Evolutionary conservation across 352 stramenopile species (phyloP).

Genomic region (Phytophthora idaei): DNA sequence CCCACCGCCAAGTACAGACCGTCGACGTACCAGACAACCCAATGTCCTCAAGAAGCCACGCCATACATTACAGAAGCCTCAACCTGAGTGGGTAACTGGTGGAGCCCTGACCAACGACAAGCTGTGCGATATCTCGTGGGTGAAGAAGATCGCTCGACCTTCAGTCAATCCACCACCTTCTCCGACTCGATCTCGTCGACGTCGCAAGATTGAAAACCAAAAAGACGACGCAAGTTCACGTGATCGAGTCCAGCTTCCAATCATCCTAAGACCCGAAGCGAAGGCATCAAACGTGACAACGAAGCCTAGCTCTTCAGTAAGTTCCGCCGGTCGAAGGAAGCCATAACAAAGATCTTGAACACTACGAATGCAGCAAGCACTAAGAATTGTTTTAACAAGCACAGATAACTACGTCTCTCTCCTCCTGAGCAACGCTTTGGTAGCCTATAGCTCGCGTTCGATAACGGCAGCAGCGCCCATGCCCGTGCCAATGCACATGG

Average conservation of each 20-base stretch:
- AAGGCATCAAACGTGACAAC: neutral
- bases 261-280: constrained; percentile 13
- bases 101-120: constrained; percentile 35
- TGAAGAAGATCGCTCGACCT: constrained; percentile 32
- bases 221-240: constrained; percentile 20
- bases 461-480: constrained; percentile 94
- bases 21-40: constrained; percentile 7
- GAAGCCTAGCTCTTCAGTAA: neutral
- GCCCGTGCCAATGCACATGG: constrained; percentile 96
- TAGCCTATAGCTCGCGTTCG: constrained; percentile 67
- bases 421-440: constrained; percentile 1
- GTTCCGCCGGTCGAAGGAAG: no score
- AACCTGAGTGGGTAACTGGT: constrained; percentile 33
- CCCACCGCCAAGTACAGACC: constrained; percentile 5
- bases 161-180: constrained; percentile 6
- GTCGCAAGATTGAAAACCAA: constrained; percentile 27
- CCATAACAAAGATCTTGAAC: no score
- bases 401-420: constrained; percentile 13
- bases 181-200: constrained; percentile 11
- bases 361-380: no score
- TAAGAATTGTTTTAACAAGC: constrained; percentile 17
- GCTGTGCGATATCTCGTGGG: constrained; percentile 36
- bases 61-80: constrained; percentile 5
- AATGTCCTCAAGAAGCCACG: constrained; percentile 17
- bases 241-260: constrained; percentile 18